Evolutionary conservation across 495 filamentous ascomycete genomes (phyloP).

Genomic region (Immersiella caudata): DNA sequence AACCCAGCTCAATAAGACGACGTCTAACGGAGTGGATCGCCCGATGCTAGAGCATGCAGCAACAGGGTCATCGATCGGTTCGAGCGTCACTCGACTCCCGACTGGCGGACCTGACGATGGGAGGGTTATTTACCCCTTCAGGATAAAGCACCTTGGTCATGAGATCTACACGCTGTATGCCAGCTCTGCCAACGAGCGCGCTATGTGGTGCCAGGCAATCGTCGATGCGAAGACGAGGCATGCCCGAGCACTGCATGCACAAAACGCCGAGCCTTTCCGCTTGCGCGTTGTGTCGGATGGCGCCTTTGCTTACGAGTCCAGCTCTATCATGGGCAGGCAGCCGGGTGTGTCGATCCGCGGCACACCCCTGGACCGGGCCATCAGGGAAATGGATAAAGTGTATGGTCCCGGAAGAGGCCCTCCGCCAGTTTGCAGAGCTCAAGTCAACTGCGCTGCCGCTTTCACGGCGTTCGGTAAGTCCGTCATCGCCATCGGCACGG

Average conservation of each 20-base stretch:
- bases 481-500: conserved; percentile 94
- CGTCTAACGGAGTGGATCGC: conserved; percentile 52
- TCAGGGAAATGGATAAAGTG: conserved; percentile 78
- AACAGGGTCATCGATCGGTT: conserved; percentile 55
- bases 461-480: conserved; percentile 81
- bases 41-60: conserved; percentile 66
- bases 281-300: conserved; percentile 89
- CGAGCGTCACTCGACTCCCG: conserved; percentile 53
- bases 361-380: conserved; percentile 89
- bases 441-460: conserved; percentile 88
- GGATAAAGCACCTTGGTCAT: conserved; percentile 93
- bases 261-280: conserved; percentile 96
- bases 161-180: conserved; percentile 89
- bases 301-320: conserved; percentile 83
- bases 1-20: conserved; percentile 54
- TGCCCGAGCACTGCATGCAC: conserved; percentile 81
- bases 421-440: conserved; percentile 73
- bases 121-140: conserved; percentile 89
- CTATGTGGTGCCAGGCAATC: conserved; percentile 92
- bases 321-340: conserved; percentile 49
- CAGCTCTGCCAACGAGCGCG: conserved; percentile 66
- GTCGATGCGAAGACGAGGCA: conserved; percentile 92
- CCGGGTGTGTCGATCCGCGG: conserved; percentile 67
- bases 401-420: conserved; percentile 71
- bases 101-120: conserved; percentile 59